Evolutionary conservation across 371 early-diverging fungal genomes (phyloP), one percentile per base, ranked within the genome.

Genomic region (Actinomortierella ambigua): DNA sequence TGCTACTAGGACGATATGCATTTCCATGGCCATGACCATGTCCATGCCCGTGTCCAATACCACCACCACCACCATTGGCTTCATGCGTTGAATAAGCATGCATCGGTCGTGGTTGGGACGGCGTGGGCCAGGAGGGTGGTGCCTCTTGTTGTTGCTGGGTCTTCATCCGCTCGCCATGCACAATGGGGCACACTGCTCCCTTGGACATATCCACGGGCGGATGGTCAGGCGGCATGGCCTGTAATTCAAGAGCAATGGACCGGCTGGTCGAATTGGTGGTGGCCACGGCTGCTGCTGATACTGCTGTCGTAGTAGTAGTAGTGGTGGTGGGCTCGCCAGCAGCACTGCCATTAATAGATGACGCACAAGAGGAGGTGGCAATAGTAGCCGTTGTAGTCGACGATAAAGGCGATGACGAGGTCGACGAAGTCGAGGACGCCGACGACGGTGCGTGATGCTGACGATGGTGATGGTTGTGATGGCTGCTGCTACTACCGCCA

Each of bases 171-270:
- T 66, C 73, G 22, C 73, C 73, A 51, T 71, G 73, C 0, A 66
- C 66, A 59, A 71, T 66, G 3, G 73, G 73, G 15, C 73, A 71
- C 1, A 71, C 73, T n/a, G 66, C 73, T n/a, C 53, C 22, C 0
- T 62, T 55, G 0, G 69, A 63, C 8, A 59, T 52, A 20, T 71
- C 67, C 14, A 71, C 55, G 0, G 66, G 17, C 6, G 73, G 73
- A 34, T 71, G 73, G 23, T 71, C 73, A 51, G 73, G 73, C n/a
- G 73, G 73, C 73, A 71, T 71, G 11, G 47, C 55, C 53, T 71
- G 66, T 22, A 71, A 8, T 2, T 71, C 66, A 34, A 66, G 27
- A 44, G 65, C 66, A 50, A 66, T 26, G 9, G 48, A 1, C 20
- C 34, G 34, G 34, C 34, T 34, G 7, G 34, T 34, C 48, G 22